Evolutionary conservation across 2,329 filamentous ascomycete genomes (phyloP).

Genomic region (Phyllosticta citrichinensis): DNA sequence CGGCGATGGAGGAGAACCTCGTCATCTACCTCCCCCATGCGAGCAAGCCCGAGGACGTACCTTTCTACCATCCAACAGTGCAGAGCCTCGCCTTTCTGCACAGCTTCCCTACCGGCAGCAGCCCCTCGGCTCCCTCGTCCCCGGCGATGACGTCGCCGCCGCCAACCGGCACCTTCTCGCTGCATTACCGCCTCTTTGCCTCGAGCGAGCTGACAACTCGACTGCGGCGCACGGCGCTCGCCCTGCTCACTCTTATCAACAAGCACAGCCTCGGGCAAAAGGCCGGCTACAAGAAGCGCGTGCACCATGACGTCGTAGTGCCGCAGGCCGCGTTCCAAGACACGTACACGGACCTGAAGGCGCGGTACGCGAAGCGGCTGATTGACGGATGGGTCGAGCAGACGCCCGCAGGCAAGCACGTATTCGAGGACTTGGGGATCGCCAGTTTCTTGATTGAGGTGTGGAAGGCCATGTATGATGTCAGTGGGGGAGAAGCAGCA

Average conservation of each 20-base stretch:
- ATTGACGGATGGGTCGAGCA: slow-evolving; percentile 73
- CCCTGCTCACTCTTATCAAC: slow-evolving; percentile 57
- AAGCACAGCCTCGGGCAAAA: slow-evolving; percentile 61
- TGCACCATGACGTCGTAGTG: slow-evolving; percentile 73
- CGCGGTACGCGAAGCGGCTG: slow-evolving; percentile 61
- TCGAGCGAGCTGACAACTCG: slow-evolving; percentile 35
- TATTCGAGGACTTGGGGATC: slow-evolving; percentile 89
- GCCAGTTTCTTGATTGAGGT: slow-evolving; percentile 87
- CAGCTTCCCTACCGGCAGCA: slow-evolving; percentile 39
- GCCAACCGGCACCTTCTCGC: slow-evolving; percentile 32
- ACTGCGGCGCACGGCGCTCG: slow-evolving; percentile 56
- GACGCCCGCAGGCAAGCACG: slow-evolving; percentile 82
- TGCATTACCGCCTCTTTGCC: slow-evolving; percentile 43
- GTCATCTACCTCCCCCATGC: slow-evolving; percentile 74
- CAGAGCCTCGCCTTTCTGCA: slow-evolving; percentile 67
- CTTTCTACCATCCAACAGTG: slow-evolving; percentile 81
- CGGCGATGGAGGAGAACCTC: slow-evolving; percentile 36
- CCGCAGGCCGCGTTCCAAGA: slow-evolving; percentile 70
- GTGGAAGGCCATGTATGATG: slow-evolving; percentile 72
- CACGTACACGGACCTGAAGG: slow-evolving; percentile 71
- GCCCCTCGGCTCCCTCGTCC: not conserved
- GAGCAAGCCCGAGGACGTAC: slow-evolving; percentile 50
- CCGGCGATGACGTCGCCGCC: slow-evolving; percentile 3
- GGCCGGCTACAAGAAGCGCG: slow-evolving; percentile 66
- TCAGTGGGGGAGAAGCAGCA: not conserved